These are phyloP conservation scores for Xylariaceae sp. DNA, from an alignment of 2,329 filamentous ascomycete genomes.

Conservation along the genomic window DNA sequence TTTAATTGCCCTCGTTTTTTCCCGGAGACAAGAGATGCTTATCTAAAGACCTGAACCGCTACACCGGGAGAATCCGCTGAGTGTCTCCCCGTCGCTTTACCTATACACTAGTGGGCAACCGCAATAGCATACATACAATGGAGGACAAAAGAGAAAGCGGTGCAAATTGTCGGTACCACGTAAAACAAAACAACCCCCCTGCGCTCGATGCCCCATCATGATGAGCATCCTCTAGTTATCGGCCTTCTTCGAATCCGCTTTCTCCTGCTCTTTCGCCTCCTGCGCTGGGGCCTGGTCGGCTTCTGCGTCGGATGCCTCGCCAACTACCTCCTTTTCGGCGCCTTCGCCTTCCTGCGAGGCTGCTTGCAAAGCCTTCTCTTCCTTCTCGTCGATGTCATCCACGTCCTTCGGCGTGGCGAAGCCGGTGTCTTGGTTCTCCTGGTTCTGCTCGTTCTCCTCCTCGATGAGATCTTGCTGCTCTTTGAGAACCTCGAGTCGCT, in stretches of 20 bases:
- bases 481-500: conserved; percentile 95
- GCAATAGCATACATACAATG: too few relatives aligned
- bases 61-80: too few relatives aligned
- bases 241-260: conserved; percentile 24
- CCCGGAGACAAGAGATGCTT: too few relatives aligned
- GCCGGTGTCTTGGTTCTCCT: conserved; percentile 75
- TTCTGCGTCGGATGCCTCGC: conserved; percentile 60
- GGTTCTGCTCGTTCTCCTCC: conserved; percentile 92
- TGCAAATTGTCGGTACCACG: too few relatives aligned
- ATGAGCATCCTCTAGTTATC: conserved; percentile 29
- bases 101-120: too few relatives aligned
- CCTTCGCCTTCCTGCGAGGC: conserved; percentile 27
- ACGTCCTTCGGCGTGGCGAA: conserved; percentile 78
- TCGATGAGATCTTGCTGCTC: conserved; percentile 98
- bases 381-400: conserved; percentile 94
- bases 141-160: too few relatives aligned
- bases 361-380: conserved; percentile 63
- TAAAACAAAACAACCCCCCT: too few relatives aligned
- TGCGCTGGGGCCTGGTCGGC: conserved; percentile 46
- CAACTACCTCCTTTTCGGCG: conserved; percentile 51
- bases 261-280: conserved; percentile 39
- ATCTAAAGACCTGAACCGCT: too few relatives aligned
- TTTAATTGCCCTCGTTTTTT: too few relatives aligned
- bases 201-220: too few relatives aligned
- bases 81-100: too few relatives aligned